Base-by-base conservation (phyloP, 177 flowering plant genomes). In the Vitis hybrid region DNA sequence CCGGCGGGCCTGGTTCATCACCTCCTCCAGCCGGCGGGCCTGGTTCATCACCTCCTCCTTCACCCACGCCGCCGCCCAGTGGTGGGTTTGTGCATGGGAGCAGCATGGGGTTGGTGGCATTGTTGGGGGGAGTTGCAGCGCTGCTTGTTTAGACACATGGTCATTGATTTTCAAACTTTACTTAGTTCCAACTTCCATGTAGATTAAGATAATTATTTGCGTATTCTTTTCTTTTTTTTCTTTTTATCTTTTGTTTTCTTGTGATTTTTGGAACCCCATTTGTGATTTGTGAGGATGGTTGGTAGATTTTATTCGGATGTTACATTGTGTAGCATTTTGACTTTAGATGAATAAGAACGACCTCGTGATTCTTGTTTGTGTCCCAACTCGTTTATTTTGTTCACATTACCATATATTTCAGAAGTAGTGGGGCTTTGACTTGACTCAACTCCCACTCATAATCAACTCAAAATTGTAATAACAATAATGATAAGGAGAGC, bases 51-150 rank as follows among this genome's bases (percentile, higher is more conserved):
- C 5, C 55, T 1, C 14, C 74, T 3, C 33, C 29, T 19, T 9
- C 78, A 5, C 13, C 64, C 52, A 4, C 51, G 9, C 9, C 66
- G 12, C 71, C 72, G 7, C 31, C 10, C 31, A 31, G 58, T 2
- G 76, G 62, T 39, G 84, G 68, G 22, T 73, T 69, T 69, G 67
- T 51, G 49, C 74, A 66, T 53, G 84, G 74, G 60, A 68, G 56
- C 22, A 74, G 82, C 82, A 50, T 70, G 72, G 69, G 55, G 12
- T 65, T 73, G 76, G 20, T 66, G n/a, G 72, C 79, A 55, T 70
- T 83, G 64, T 18, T 75, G 7, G 86, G 75, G 68, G 80, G 80
- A 59, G 70, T 70, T 60, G 79, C 77, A 13, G 51, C 77, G 15
- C 69, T 80, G 29, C 63, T 78, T 31, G 78, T 55, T 15, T 78